Conservation (phyloP, 108 stramenopile species). For the Skeletonema tropicum region DNA sequence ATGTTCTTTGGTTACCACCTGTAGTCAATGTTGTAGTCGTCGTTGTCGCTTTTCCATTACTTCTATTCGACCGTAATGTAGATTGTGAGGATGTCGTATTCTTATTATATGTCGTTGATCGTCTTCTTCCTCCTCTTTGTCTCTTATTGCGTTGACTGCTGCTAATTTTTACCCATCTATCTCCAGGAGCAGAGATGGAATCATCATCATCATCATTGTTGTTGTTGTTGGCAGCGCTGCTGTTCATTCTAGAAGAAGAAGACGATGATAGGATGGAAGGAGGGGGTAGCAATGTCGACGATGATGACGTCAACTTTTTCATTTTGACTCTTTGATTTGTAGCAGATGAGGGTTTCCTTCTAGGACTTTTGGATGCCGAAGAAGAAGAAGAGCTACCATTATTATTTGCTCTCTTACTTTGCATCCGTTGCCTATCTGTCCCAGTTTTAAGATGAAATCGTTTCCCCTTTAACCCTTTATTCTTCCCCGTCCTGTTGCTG, state of each 20-base stretch:
- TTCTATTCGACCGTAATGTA: neutral
- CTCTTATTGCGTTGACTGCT: conserved; percentile 2
- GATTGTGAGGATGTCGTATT: neutral
- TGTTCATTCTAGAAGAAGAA: neutral
- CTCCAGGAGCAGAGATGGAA: neutral
- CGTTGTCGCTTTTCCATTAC: neutral
- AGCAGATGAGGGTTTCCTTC: neutral
- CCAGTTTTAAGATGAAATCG: neutral
- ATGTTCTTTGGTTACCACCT: neutral
- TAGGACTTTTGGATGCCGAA: neutral
- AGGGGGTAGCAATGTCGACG: conserved; percentile 30
- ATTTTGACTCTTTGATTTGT: conserved; percentile 21
- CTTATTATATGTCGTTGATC: neutral
- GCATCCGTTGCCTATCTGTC: neutral
- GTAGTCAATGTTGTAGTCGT: neutral
- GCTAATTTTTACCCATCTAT: neutral
- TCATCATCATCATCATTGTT: neutral
- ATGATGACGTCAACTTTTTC: conserved; percentile 35
- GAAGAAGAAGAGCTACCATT: neutral
- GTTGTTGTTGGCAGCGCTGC: neutral
- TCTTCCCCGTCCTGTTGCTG: neutral
- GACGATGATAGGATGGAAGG: conserved; percentile 19
- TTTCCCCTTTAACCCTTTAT: neutral
- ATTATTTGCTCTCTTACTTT: neutral
- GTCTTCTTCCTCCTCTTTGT: neutral